These are phyloP conservation scores for Coprinopsis strossmayeri DNA, from an alignment of 768 basidiomycete genomes.

Conservation along the genomic window DNA sequence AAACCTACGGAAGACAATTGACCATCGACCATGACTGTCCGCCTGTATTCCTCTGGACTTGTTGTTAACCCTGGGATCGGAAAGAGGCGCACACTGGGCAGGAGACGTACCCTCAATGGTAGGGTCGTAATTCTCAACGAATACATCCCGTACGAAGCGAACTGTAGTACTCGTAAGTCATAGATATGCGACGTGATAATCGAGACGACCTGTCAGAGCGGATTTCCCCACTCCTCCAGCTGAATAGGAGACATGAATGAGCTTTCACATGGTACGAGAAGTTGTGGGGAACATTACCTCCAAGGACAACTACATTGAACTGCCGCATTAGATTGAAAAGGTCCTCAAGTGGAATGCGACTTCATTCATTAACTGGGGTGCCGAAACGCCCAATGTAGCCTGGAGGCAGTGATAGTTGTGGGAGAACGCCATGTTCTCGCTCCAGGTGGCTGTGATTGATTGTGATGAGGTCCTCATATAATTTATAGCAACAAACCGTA, in stretches of 20 bases:
- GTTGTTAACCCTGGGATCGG: not conserved
- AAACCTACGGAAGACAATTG: constrained; percentile 51
- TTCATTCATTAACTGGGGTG: not conserved
- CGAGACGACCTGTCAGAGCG: constrained; percentile 53
- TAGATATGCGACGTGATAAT: not conserved
- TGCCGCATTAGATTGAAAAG: constrained; percentile 42
- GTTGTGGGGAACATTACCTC: constrained; percentile 52
- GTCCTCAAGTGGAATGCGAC: not conserved
- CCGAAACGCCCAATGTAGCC: not conserved
- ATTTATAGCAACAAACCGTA: not conserved
- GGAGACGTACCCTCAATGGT: constrained; percentile 67
- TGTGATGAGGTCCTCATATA: not conserved
- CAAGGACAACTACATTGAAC: constrained; percentile 76
- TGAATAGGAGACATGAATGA: constrained; percentile 20
- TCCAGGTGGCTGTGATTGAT: not conserved
- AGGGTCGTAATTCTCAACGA: constrained; percentile 74
- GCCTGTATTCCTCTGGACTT: constrained; percentile 62
- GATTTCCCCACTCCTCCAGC: constrained; percentile 90
- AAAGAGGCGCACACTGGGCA: constrained; percentile 4
- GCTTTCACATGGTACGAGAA: constrained; percentile 7
- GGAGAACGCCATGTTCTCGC: not conserved
- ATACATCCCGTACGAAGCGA: constrained; percentile 66
- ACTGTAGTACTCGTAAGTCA: constrained; percentile 28
- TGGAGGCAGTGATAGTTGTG: not conserved
- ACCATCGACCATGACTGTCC: constrained; percentile 59